Evolutionary conservation across 441 rosid species (phyloP).

Genomic region (Adansonia grandidieri): DNA sequence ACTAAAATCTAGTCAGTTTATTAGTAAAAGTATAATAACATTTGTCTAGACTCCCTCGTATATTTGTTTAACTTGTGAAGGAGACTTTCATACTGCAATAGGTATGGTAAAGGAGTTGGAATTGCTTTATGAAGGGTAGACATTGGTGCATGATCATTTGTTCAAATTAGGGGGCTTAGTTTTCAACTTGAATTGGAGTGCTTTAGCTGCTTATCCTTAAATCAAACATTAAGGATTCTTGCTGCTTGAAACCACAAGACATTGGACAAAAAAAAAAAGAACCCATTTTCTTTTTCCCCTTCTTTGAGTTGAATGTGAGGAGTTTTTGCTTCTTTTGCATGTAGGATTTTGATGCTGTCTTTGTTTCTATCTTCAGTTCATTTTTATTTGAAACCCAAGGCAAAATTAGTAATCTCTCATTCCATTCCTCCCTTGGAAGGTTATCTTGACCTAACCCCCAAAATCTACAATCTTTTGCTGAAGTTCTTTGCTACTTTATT

Average conservation of each 20-base stretch:
- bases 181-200: background rate
- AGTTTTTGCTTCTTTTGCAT: no score
- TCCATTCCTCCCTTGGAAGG: no score
- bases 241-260: no score
- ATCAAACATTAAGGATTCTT: background rate
- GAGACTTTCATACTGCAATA: background rate
- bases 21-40: background rate
- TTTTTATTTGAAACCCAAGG: no score
- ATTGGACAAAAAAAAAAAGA: background rate
- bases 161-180: background rate
- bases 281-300: no score
- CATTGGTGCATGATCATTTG: background rate
- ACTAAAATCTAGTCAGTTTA: constrained; percentile 2
- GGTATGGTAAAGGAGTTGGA: background rate
- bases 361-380: no score
- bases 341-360: no score
- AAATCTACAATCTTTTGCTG: no score
- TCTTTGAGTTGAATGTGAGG: no score
- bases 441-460: no score
- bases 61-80: background rate
- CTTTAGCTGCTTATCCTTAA: background rate
- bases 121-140: background rate
- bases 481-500: no score
- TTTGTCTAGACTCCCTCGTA: background rate
- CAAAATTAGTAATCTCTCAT: no score